These are phyloP conservation scores for Beta corolliflora DNA, from an alignment of 179 eudicot species.

Conservation along the genomic window DNA sequence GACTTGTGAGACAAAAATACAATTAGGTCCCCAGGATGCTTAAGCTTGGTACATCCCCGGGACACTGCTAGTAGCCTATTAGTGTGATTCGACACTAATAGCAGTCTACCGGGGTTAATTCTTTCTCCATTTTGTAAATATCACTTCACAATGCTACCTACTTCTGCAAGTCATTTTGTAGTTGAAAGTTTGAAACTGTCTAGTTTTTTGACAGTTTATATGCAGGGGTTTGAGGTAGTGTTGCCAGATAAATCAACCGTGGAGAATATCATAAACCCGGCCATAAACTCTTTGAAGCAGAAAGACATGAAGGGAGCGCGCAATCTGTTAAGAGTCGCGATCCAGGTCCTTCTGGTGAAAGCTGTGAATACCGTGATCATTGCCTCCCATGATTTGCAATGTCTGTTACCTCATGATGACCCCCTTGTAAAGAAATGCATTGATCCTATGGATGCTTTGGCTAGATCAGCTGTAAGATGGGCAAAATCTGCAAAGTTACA, in stretches of 20 bases:
- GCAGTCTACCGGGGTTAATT: no score
- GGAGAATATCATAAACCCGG: conserved; percentile 57
- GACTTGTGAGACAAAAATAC: no score
- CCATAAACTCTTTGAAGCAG: conserved; percentile 50
- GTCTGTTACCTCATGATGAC: conserved; percentile 61
- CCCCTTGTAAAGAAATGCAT: conserved; percentile 70
- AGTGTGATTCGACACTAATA: no score
- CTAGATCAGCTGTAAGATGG: conserved; percentile 54
- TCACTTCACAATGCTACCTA: no score
- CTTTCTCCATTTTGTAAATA: no score
- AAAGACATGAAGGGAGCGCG: conserved; percentile 73
- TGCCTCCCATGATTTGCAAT: conserved; percentile 63
- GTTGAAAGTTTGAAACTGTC: no score
- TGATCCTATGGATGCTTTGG: conserved; percentile 80
- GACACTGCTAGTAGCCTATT: no score
- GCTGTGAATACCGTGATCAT: conserved; percentile 65
- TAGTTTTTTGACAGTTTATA: background rate
- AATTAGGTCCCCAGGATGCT: no score
- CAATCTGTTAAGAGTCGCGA: conserved; percentile 65
- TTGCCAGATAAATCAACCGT: conserved; percentile 63
- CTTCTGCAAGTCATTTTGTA: no score
- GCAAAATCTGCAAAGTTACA: conserved; percentile 37
- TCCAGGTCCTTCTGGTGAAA: conserved; percentile 62
- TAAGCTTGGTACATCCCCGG: no score
- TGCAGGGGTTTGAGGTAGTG: conserved; percentile 75